Percentiles rank a stretch among this genome's conserved stretches.
These are phyloP conservation scores for Calycina herbarum DNA, from an alignment of 2,329 filamentous ascomycete species.

Conservation along the genomic window DNA sequence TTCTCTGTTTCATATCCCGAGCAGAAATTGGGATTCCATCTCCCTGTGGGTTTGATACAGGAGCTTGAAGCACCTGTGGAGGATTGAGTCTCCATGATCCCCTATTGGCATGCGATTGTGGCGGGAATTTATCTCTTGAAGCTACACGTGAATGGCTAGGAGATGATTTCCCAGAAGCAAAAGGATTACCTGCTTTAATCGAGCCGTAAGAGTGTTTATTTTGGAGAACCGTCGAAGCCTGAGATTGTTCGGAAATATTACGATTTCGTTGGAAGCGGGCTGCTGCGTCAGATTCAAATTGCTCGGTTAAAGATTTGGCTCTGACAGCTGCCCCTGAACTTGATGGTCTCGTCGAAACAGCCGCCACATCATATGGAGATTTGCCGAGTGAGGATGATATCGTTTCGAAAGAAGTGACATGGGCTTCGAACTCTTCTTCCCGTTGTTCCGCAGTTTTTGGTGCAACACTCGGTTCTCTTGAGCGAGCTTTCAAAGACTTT, in stretches of 20 bases:
- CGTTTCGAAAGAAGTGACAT: conserved; percentile 28
- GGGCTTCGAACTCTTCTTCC: conserved; percentile 29
- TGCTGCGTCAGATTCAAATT: conserved; percentile 28
- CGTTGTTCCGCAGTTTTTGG: conserved; percentile 7
- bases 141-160: conserved; percentile 9
- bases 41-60: background rate
- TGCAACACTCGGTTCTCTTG: conserved; percentile 12
- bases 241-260: conserved; percentile 13
- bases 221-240: conserved; percentile 11
- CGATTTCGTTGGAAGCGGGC: conserved; percentile 18
- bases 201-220: conserved; percentile 22
- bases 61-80: background rate
- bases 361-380: conserved; percentile 31
- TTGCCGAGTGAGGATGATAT: conserved; percentile 28
- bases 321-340: conserved; percentile 14
- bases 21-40: background rate
- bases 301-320: conserved; percentile 29
- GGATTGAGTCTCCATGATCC: conserved; percentile 6
- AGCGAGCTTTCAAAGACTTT: conserved; percentile 11
- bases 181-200: conserved; percentile 13
- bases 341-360: conserved; percentile 18
- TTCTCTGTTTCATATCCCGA: conserved; percentile 5
- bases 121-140: conserved; percentile 17
- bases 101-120: conserved; percentile 19
- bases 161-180: conserved; percentile 7